phyloP scores from a whole-genome alignment of 225 moss, liverwort and hornwort genomes.

The Climacium dendroides region DNA sequence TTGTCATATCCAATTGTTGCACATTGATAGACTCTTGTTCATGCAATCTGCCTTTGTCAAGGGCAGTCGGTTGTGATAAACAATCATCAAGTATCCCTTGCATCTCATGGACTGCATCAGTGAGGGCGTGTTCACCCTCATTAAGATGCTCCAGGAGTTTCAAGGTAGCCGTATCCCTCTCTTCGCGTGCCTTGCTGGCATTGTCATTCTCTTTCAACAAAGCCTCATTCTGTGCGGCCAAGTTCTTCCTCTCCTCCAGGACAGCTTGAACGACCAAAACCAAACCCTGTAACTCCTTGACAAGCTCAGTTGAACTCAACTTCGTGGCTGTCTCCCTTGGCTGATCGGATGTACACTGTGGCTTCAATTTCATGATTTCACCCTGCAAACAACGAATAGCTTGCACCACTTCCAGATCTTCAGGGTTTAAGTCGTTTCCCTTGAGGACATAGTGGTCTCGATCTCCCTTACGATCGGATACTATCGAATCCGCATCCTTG shows the following conservation, averaged over 20 bases:
- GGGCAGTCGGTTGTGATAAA: constrained; percentile 1
- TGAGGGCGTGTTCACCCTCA: constrained; percentile 57
- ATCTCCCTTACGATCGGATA: constrained; percentile 12
- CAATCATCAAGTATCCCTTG: constrained; percentile 57
- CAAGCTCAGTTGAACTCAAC: constrained; percentile 18
- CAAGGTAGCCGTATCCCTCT: constrained; percentile 33
- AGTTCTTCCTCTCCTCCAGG: constrained; percentile 18
- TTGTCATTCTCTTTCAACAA: constrained; percentile 27
- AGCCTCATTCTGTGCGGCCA: constrained; percentile 5
- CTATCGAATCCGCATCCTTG: constrained; percentile 8
- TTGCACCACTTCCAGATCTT: constrained; percentile 36
- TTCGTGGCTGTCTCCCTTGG: constrained; percentile 9
- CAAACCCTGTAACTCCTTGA: constrained; percentile 32
- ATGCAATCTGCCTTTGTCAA: background rate
- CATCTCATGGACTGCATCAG: constrained; percentile 58
- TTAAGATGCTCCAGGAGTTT: constrained; percentile 47
- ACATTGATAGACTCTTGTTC: background rate
- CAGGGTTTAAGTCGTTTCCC: constrained; percentile 3
- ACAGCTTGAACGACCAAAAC: constrained; percentile 14
- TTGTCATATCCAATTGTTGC: background rate
- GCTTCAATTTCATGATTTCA: constrained; percentile 49
- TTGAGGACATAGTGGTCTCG: background rate
- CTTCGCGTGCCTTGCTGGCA: constrained; percentile 16
- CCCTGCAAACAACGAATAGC: constrained; percentile 40
- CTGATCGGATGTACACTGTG: constrained; percentile 11